Base-by-base conservation (phyloP, 805 yeast species). In the Starmera amethionina region DNA sequence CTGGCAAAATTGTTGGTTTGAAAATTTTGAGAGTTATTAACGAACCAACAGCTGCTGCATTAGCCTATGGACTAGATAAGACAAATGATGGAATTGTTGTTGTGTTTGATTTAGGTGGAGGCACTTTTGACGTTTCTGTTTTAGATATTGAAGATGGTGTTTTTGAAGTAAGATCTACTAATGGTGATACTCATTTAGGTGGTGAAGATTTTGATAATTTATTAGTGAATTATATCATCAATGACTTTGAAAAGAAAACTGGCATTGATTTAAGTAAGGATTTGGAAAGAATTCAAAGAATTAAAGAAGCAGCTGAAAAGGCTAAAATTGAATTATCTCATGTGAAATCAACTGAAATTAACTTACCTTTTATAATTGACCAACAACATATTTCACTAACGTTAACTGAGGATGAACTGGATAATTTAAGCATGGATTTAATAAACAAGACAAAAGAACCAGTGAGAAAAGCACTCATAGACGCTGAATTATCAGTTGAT, bases 41-140 rank as follows among this genome's bases (percentile, higher is more conserved):
- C 59, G 93, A 82, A 60, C 93, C 93, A 31, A 82, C 90, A 14
- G 90, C 90, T 10, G 90, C 93, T 19, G 90, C 90, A 12, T 69
- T 82, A 48, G 87, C 89, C 30, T 82, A 82, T 57, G 93, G 93
- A 27, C 62, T 81, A 27, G 82, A 79, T 49, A 68, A 71, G 50
- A 68, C 68, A 37, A 61, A 59, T 36, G 56, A 50, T 38, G 69
- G 69, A 5, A 44, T 65, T 2, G 54, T 66, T 30, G 72, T 70
- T 1, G 72, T 67, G 15, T 82, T 78, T 50, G 90, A 82, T 61
- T 66, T 82, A 41, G 90, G 90, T 45, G 90, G 90, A 37, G 90
- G 90, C 39, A 82, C 90, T 15, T 82, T 82, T 59, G 90, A 82
- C 60, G 81, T 82, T 19, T 81, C 88, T 3, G 70, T 82, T 40